phyloP scores from a whole-genome alignment of 352 stramenopile genomes.

The Globisporangium mamillatum region DNA sequence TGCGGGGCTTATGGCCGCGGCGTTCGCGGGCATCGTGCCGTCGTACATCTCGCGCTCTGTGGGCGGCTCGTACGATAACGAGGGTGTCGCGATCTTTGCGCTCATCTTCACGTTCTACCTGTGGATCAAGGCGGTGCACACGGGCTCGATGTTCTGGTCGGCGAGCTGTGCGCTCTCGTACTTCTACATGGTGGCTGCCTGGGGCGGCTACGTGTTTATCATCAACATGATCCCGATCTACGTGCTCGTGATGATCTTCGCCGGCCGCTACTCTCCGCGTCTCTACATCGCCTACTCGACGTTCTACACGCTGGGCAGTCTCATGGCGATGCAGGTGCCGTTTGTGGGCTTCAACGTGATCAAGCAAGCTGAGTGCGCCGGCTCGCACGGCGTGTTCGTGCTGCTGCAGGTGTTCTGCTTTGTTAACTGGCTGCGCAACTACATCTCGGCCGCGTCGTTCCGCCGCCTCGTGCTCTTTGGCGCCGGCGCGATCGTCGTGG shows the following conservation, averaged over 20 bases:
- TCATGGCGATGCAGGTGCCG: slow-evolving; percentile 96
- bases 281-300: slow-evolving; percentile 96
- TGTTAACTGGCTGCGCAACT: slow-evolving; percentile 71
- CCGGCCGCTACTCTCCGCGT: slow-evolving; percentile 91
- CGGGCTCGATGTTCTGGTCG: slow-evolving; percentile 85
- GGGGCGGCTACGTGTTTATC: slow-evolving; percentile 99
- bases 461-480: slow-evolving; percentile 67
- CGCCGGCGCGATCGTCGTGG: slow-evolving; percentile 51
- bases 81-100: slow-evolving; percentile 96
- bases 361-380: slow-evolving; percentile 81
- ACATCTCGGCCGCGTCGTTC: slow-evolving; percentile 74
- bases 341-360: slow-evolving; percentile 98
- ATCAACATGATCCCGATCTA: slow-evolving; percentile 99
- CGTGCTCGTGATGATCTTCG: slow-evolving; percentile 91
- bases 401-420: slow-evolving; percentile 86
- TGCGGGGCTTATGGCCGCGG: slow-evolving; percentile 86
- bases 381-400: slow-evolving; percentile 92
- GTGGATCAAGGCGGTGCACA: slow-evolving; percentile 94
- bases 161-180: slow-evolving; percentile 90
- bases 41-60: slow-evolving; percentile 97
- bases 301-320: slow-evolving; percentile 96
- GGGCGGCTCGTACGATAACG: slow-evolving; percentile 98
- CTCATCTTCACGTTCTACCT: slow-evolving; percentile 98
- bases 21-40: slow-evolving; percentile 96
- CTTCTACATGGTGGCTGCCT: slow-evolving; percentile 97